These are phyloP conservation scores for Aspergillus sp. DNA, from an alignment of 2,329 filamentous ascomycete genomes.

Conservation along the genomic window DNA sequence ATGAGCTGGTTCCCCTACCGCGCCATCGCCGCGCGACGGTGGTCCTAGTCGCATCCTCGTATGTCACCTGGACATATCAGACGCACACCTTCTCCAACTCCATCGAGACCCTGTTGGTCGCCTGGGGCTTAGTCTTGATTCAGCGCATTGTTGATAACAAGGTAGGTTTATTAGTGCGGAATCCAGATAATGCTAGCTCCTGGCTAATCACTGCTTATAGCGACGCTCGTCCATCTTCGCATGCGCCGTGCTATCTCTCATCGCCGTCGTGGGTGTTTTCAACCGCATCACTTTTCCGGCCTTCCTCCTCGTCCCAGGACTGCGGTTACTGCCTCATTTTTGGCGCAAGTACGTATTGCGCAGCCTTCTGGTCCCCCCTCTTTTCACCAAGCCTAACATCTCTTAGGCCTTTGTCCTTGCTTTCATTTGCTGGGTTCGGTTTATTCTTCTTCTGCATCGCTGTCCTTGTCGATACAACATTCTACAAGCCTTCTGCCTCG, in stretches of 20 bases:
- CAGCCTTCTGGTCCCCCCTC: not conserved
- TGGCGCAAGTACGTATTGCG: constrained; percentile 65
- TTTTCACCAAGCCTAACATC: constrained; percentile 16
- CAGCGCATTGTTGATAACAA: constrained; percentile 78
- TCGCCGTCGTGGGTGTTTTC: constrained; percentile 84
- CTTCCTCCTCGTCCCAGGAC: constrained; percentile 80
- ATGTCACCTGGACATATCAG: constrained; percentile 98
- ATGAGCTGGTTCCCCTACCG: constrained; percentile 80
- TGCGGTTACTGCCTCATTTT: constrained; percentile 84
- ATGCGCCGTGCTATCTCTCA: constrained; percentile 75
- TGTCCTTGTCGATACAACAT: constrained; percentile 79
- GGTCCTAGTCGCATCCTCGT: constrained; percentile 87
- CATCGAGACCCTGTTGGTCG: constrained; percentile 86
- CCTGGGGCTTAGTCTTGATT: constrained; percentile 91
- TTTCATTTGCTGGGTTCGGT: constrained; percentile 66
- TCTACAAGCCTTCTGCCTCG: constrained; percentile 60
- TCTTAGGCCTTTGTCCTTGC: constrained; percentile 58
- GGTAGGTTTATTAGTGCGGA: constrained; percentile 49
- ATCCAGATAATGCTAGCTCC: not conserved
- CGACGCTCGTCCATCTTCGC: constrained; percentile 75
- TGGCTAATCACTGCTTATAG: constrained; percentile 44
- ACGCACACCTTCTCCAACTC: constrained; percentile 98
- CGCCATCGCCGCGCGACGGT: constrained; percentile 72
- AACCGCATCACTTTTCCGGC: constrained; percentile 97
- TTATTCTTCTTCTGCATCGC: constrained; percentile 70